Conservation (phyloP, 1,139 yeast species). For the Suhomyces atakaporum region DNA sequence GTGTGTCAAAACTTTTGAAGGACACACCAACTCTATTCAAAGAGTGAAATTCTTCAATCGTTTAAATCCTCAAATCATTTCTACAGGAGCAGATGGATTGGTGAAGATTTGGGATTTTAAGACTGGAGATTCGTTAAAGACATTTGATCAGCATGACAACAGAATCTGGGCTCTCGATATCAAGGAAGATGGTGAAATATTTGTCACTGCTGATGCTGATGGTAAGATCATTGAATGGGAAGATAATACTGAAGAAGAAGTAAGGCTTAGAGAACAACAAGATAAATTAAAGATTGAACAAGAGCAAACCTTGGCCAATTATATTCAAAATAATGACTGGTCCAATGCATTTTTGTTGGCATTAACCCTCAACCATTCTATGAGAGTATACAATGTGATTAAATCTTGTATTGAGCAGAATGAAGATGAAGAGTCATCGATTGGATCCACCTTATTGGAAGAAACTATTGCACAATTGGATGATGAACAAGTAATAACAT, state of each 20-base stretch:
- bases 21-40: constrained; percentile 91
- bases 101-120: constrained; percentile 85
- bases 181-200: constrained; percentile 63
- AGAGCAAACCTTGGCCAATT: constrained; percentile 82
- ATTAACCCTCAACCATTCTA: constrained; percentile 80
- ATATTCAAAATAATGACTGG: constrained; percentile 75
- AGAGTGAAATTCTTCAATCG: constrained; percentile 69
- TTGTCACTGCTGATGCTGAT: constrained; percentile 92
- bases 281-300: constrained; percentile 70
- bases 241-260: constrained; percentile 76
- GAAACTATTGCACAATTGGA: constrained; percentile 58
- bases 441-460: constrained; percentile 68
- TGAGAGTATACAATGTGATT: constrained; percentile 74
- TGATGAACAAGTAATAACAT: constrained; percentile 56
- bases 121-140: constrained; percentile 69
- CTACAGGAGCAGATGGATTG: constrained; percentile 94
- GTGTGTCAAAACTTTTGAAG: constrained; percentile 84
- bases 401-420: constrained; percentile 48
- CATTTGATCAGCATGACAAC: constrained; percentile 89
- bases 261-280: constrained; percentile 42
- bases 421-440: constrained; percentile 49
- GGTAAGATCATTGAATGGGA: constrained; percentile 88
- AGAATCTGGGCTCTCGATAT: constrained; percentile 89
- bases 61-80: constrained; percentile 63
- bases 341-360: constrained; percentile 85